Base-by-base conservation (phyloP, 352 stramenopile species). In the Blastocystis hominis region DNA sequence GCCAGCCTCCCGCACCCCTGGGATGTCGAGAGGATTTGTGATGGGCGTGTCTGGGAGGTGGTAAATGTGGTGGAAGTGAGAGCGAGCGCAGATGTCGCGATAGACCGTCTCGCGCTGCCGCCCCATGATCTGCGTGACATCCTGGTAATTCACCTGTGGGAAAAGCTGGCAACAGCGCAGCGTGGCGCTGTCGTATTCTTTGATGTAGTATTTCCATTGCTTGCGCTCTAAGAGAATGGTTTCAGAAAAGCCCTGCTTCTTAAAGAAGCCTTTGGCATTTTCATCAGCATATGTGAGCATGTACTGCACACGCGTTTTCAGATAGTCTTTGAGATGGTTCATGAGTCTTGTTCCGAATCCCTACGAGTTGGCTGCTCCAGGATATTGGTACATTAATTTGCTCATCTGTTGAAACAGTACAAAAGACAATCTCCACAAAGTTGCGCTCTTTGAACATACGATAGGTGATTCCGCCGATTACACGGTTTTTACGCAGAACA, bases 391-490 rank as follows among this genome's bases (percentile, higher is more conserved):
- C 56, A 50, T 77, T 34, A 84, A 77, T 81, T 46, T 98, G 95
- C 89, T 98, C 95, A 10, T 91, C 94, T 0, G 95, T 95, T 80
- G 95, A 97, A 75, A 99, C 97, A 15, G 96, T 96, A 88, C 96
- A 98, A 90, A 99, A 99, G 3, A 96, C 96, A 91, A 99, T 99
- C 89, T 99, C 97, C n/a, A 93, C 96, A 91, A 99, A 99, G 63
- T 94, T 91, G 86, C 97, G 92, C 38, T 92, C 91, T 38, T 93
- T 89, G 89, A 98, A 98, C 24, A 94, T 93, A 3, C 96, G 92
- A 90, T 98, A 98, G 89, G 95, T 98, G 88, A 99, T 98, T 34
- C 95, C 96, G 24, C 96, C 97, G 77, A 99, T 96, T 20, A 98
- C 94, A n/a, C 92, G 90, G 72, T 91, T 92, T 79, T 96, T 94